These are phyloP conservation scores for Trichoderma aggressivum DNA, from an alignment of 2,329 filamentous ascomycete genomes.

Conservation along the genomic window DNA sequence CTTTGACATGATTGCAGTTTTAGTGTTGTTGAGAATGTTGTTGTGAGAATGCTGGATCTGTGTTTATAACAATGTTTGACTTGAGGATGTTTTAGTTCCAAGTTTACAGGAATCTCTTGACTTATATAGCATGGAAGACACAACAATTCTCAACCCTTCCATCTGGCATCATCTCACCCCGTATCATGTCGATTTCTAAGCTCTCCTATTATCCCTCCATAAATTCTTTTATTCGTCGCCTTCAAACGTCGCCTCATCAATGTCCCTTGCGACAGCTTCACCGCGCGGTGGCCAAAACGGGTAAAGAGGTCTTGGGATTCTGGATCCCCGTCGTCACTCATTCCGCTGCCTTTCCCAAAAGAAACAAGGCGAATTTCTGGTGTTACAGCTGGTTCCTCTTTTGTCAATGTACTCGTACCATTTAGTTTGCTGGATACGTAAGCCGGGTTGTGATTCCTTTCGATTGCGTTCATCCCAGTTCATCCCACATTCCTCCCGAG, in stretches of 20 bases:
- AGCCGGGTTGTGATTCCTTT: not conserved
- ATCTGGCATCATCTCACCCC: not conserved
- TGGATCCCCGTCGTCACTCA: not conserved
- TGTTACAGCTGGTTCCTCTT: not conserved
- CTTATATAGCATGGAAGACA: not conserved
- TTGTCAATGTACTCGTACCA: not conserved
- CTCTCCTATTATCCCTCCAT: not conserved
- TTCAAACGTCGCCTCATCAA: not conserved
- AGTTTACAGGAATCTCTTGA: not conserved
- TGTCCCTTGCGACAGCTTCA: not conserved
- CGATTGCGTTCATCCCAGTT: not conserved
- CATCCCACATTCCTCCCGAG: not conserved
- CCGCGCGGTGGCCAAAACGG: slow-evolving; percentile 4
- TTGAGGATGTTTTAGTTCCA: not conserved
- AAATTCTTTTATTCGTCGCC: not conserved
- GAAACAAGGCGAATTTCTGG: not conserved
- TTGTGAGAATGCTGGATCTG: not conserved
- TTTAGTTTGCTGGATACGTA: not conserved
- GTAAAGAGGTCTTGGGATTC: not conserved
- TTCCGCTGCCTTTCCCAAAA: not conserved
- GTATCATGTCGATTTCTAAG: not conserved
- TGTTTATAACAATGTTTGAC: not conserved
- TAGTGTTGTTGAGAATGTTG: not conserved
- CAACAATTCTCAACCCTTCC: not conserved
- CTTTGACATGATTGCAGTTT: not conserved